phyloP scores from a whole-genome alignment of 176 grass and related monocot genomes.

The Zoysia japonica region DNA sequence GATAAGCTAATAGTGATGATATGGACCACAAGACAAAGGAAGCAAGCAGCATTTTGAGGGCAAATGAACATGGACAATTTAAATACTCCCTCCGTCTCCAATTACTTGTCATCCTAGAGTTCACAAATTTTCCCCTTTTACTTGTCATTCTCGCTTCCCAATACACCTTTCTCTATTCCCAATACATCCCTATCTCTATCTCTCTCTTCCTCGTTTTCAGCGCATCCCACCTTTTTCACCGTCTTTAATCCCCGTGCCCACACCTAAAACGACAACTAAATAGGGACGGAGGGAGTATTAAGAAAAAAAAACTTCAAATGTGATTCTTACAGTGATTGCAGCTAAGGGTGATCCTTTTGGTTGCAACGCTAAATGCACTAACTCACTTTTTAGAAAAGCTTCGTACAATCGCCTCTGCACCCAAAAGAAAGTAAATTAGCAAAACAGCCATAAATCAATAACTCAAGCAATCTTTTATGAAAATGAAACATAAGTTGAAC shows the following conservation, averaged over 20 bases:
- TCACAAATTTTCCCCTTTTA: no score
- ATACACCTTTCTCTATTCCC: no score
- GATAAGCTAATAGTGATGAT: not conserved
- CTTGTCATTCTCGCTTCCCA: no score
- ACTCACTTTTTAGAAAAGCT: constrained; percentile 87
- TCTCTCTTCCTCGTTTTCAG: no score
- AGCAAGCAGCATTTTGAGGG: constrained; percentile 7
- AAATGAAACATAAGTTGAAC: constrained; percentile 39
- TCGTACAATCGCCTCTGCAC: constrained; percentile 88
- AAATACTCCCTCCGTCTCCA: no score
- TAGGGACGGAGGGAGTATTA: no score
- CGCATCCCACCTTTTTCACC: no score
- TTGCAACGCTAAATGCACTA: constrained; percentile 59
- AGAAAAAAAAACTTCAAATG: constrained; percentile 23
- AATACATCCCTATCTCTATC: no score
- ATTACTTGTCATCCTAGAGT: no score
- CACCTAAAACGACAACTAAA: no score
- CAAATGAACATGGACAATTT: constrained; percentile 11
- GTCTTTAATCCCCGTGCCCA: no score
- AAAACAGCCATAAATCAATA: constrained; percentile 26
- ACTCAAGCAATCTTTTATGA: constrained; percentile 20
- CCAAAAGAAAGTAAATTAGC: constrained; percentile 23
- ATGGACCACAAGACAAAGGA: not conserved
- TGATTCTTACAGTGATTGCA: constrained; percentile 69
- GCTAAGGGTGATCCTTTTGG: constrained; percentile 65